phyloP scores from a whole-genome alignment of 495 filamentous ascomycete species.

The Collariella sp. region DNA sequence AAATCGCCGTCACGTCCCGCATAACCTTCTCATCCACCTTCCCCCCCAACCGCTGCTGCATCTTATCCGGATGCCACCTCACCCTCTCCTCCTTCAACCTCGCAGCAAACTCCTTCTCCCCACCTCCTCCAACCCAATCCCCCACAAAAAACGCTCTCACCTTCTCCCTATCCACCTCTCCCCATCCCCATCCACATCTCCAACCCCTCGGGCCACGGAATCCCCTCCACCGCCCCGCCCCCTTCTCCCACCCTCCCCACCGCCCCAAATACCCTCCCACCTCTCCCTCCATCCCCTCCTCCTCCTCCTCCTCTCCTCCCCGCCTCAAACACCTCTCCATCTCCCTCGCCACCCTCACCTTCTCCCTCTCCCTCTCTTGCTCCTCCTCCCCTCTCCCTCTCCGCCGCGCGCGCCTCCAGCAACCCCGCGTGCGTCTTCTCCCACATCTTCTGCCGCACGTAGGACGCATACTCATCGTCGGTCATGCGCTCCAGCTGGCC shows the following conservation, averaged over 20 bases:
- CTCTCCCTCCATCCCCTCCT: slow-evolving; percentile 30
- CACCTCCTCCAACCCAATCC: slow-evolving; percentile 47
- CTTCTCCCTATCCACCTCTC: slow-evolving; percentile 20
- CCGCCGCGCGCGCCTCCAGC: slow-evolving; percentile 45
- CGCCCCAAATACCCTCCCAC: slow-evolving; percentile 58
- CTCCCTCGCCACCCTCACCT: slow-evolving; percentile 42
- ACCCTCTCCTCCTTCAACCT: slow-evolving; percentile 79
- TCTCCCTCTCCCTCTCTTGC: slow-evolving; percentile 33
- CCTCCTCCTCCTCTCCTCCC: slow-evolving; percentile 36
- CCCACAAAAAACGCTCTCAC: slow-evolving; percentile 38
- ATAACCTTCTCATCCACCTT: slow-evolving; percentile 59
- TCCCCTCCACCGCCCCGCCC: slow-evolving; percentile 29
- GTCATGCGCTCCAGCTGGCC: slow-evolving; percentile 74
- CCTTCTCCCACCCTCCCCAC: slow-evolving; percentile 50
- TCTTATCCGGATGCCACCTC: slow-evolving; percentile 97
- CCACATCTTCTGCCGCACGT: slow-evolving; percentile 86
- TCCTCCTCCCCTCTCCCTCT: slow-evolving; percentile 36
- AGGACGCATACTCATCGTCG: slow-evolving; percentile 81
- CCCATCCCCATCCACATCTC: not conserved
- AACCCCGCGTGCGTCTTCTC: slow-evolving; percentile 69
- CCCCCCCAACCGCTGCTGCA: slow-evolving; percentile 77
- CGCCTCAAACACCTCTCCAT: slow-evolving; percentile 42
- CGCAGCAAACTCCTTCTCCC: slow-evolving; percentile 48
- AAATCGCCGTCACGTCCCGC: slow-evolving; percentile 72
- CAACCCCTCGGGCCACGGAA: slow-evolving; percentile 60